Percentiles rank a stretch among this genome's conserved stretches.
These are phyloP conservation scores for Pogostemon cablin DNA, from an alignment of 257 asterid species.

Conservation along the genomic window DNA sequence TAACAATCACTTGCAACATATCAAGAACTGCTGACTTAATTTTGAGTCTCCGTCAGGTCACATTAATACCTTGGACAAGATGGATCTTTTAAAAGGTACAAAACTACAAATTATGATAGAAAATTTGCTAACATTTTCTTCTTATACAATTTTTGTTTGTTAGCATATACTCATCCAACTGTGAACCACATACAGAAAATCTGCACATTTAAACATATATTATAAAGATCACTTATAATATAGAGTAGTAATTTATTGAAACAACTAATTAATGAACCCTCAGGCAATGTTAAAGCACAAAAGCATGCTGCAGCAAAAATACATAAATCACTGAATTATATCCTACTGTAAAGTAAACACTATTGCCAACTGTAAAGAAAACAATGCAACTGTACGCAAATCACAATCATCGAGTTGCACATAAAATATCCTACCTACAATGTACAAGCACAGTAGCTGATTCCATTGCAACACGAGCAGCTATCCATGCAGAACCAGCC, in stretches of 20 bases:
- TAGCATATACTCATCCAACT: background rate
- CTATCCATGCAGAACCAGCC: slow-evolving; percentile 99
- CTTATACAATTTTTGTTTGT: background rate
- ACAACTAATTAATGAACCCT: background rate
- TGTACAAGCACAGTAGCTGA: slow-evolving; percentile 98
- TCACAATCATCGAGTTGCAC: slow-evolving; percentile 6
- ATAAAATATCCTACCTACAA: slow-evolving; percentile 73
- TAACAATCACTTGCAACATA: slow-evolving; percentile 13
- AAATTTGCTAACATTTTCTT: background rate
- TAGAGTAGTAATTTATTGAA: background rate
- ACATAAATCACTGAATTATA: background rate
- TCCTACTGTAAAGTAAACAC: background rate
- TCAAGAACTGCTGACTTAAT: background rate
- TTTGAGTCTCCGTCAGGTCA: background rate
- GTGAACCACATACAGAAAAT: slow-evolving; percentile 1
- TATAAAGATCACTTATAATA: background rate
- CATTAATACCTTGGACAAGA: background rate
- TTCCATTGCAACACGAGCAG: slow-evolving; percentile 96
- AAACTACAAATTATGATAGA: too few species aligned
- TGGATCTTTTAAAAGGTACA: too few species aligned
- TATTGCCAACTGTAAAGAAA: slow-evolving; percentile 9
- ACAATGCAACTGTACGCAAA: background rate
- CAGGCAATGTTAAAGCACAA: background rate
- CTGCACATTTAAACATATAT: slow-evolving; percentile 1
- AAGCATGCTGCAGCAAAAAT: background rate